A percentile compares a stretch with the other conserved stretches of the same genome.
Evolutionary conservation across 169 alveolate species (phyloP).

Genomic region (Ichthyophthirius multifiliis): DNA sequence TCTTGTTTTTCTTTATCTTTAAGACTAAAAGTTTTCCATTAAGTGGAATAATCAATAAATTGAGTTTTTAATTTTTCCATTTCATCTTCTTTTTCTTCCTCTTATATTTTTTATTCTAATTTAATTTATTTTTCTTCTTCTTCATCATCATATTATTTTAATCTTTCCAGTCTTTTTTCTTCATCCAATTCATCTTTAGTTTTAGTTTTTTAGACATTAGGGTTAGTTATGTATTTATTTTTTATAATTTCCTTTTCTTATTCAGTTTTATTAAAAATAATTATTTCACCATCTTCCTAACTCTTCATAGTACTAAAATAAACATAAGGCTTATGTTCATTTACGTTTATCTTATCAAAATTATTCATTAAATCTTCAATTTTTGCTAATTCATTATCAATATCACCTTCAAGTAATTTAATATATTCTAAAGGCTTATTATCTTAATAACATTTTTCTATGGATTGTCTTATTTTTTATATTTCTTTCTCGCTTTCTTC

Average conservation of each 20-base stretch:
- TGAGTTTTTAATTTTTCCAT: background rate
- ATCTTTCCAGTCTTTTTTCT: background rate
- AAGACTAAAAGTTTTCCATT: background rate
- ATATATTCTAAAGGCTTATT: background rate
- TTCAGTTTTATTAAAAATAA: background rate
- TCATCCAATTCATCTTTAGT: background rate
- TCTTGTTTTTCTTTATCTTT: slow-evolving; percentile 10
- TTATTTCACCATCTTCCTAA: background rate
- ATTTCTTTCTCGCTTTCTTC: slow-evolving; percentile 6
- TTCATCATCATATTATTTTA: background rate
- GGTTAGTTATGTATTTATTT: background rate
- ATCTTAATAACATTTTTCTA: background rate
- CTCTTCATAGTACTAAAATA: background rate
- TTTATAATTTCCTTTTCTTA: background rate
- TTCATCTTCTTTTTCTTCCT: background rate
- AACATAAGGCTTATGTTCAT: background rate
- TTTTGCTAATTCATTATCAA: background rate
- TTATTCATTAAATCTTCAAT: background rate
- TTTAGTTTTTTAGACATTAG: background rate
- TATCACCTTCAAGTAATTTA: background rate
- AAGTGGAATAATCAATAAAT: background rate
- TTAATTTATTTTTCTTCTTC: background rate
- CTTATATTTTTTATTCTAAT: background rate
- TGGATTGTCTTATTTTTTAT: background rate
- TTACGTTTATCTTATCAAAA: background rate